Evolutionary conservation across 345 rosid species (phyloP).

Genomic region (Limnanthes douglasii): DNA sequence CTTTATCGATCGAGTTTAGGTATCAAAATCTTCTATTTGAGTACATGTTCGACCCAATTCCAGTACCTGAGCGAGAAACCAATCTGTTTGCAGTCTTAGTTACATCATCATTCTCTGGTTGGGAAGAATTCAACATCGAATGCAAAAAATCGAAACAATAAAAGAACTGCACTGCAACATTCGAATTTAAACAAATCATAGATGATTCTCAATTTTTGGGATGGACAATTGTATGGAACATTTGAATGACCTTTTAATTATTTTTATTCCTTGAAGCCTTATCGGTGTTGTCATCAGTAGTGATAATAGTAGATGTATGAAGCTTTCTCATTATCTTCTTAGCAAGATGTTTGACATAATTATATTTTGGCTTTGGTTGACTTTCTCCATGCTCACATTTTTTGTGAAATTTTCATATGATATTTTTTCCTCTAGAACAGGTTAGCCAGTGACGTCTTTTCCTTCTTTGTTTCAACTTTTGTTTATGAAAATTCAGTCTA

Average conservation of each 20-base stretch:
- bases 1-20: too few relatives aligned
- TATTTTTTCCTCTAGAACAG: slow-evolving; percentile 41
- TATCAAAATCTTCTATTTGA: too few relatives aligned
- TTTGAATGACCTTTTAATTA: slow-evolving; percentile 47
- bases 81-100: too few relatives aligned
- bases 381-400: slow-evolving; percentile 22
- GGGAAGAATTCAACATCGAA: too few relatives aligned
- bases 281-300: slow-evolving; percentile 12
- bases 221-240: slow-evolving; percentile 57
- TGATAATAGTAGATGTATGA: slow-evolving; percentile 21
- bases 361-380: slow-evolving; percentile 29
- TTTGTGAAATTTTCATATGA: slow-evolving; percentile 20
- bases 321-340: slow-evolving; percentile 56
- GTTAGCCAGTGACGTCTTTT: slow-evolving; percentile 55
- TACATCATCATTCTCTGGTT: too few relatives aligned
- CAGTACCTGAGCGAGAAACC: too few relatives aligned
- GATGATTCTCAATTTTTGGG: slow-evolving; percentile 62
- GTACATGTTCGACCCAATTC: too few relatives aligned
- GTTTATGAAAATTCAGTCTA: slow-evolving; percentile 38
- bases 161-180: too few relatives aligned
- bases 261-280: slow-evolving; percentile 37
- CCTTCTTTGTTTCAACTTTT: slow-evolving; percentile 31
- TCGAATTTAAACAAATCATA: too few relatives aligned
- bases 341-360: slow-evolving; percentile 38
- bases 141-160: too few relatives aligned